Base-by-base conservation (phyloP, 2,329 filamentous ascomycete species). In the Colletotrichum tabaci region DNA sequence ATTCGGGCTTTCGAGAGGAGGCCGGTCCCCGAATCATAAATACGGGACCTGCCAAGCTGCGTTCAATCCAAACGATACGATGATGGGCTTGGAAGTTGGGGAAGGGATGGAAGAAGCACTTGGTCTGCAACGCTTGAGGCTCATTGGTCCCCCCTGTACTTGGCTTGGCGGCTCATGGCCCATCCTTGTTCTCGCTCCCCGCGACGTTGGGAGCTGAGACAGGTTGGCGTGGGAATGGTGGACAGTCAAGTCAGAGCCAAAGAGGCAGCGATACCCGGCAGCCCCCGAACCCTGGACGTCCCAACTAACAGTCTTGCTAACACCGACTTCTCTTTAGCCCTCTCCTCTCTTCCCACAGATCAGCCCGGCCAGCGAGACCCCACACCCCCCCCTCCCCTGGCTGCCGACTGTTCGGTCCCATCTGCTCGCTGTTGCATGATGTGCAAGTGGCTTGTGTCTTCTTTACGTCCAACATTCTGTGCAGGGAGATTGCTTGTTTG, bases 191-290 rank as follows among this genome's bases (percentile, higher is more conserved):
- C 53, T 63, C 53, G 57, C 58, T 58, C 53, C 65, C 58, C 58
- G 65, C 69, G 69, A 72, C 69, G 65, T 69, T 72, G 69, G 69
- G 57, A 55, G 60, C 58, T 72, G 69, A 72, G 69, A 72, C 69
- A 68, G 47, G 38, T 38, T 68, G 65, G 65, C 65, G 69, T 63
- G 68, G 58, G 68, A 68, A 53, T 72, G 65, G 69, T 63, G 58
- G 58, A 35, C 69, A 72, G 69, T 69, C 69, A 72, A 63, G 60
- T 72, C 65, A 63, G 65, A 69, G 65, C 69, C 46, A 71, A 49
- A 52, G 46, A 64, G 53, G 60, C 65, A 55, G 55, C 15, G 69
- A 69, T 58, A 49, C 58, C 68, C 68, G 68, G 68, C 69, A 63
- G 58, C 44, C 65, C 65, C 69, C 65, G 69, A 72, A 72, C 69